Base-by-base conservation (phyloP, 495 filamentous ascomycete species). In the Xylaria scruposa region DNA sequence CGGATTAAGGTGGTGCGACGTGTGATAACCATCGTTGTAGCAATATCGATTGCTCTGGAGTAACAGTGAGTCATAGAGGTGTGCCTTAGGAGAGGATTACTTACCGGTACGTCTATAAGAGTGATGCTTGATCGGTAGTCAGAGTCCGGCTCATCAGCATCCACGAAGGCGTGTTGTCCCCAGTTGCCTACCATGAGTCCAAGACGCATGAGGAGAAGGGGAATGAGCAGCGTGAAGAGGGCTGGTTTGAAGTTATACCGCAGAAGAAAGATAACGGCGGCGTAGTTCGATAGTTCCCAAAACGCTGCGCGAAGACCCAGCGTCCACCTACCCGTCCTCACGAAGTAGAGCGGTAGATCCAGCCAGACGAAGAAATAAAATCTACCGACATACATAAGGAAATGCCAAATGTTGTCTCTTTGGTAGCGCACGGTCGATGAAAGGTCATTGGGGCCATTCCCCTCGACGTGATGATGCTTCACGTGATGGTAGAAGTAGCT, bases 401-500 rank as follows among this genome's bases (percentile, higher is more conserved):
- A 93, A 73, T 92, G 82, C 56, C 79, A 78, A 7, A 88, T 56
- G 58, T 85, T 82, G 77, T 95, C 93, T 8, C 93, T 88, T 76
- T 95, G 91, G 76, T 93, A 94, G 29, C 90, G 86, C 49, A 94
- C 85, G 15, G 93, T 94, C 0, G 91, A 91, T 12, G 88, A 91
- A 7, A 95, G 85, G 74, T 95, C 93, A 47, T 89, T 83, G 0
- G 91, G 91, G 0, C 92, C 93, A 77, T 95, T 95, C 67, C 88
- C 90, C 77, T 95, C 93, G 61, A 94, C 90, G 74, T 94, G 93
- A 76, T 94, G 93, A 77, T 93, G 91, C 81, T 95, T 94, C 72
- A 94, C 91, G 73, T 94, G 93, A 78, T 95, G 93, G 75, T 93
- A 94, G 77, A 85, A 95, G 79, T 94, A 95, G 12, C 88, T 90